Evolutionary conservation across 495 filamentous ascomycete genomes (phyloP), one percentile per base, ranked within the genome.

Genomic region (Hypoxylon trugodes): DNA sequence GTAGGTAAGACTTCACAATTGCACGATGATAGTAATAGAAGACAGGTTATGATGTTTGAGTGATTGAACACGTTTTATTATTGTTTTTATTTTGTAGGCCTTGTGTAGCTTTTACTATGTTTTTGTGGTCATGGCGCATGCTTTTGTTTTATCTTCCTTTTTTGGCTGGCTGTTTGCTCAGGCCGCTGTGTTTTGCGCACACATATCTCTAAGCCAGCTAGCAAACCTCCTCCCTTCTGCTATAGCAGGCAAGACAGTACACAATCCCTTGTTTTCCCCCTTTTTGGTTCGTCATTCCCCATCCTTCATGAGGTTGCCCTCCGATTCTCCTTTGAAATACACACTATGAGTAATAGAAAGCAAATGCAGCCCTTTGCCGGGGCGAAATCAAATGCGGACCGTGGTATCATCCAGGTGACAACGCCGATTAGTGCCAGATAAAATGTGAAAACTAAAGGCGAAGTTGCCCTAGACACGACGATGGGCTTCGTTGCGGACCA

Each of bases 341-440:
- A 74, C 65, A 62, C 66, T 70, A 62, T 60, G 53, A 60, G 62
- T 53, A 57, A 38, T 57, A 59, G 49, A 70, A 71, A 64, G 50
- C 60, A 66, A 69, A 66, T 59, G 61, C 62, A 56, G 46, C 65
- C 70, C 61, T 22, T 69, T 50, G 61, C 63, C 26, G 51, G 61
- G 45, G 59, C 66, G 41, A 69, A 68, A 68, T 59, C 61, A 70
- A 73, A 72, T 68, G 65, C 68, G 65, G 60, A 66, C 70, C 72
- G 57, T 74, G 72, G 72, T 74, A 74, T 74, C 72, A 73, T 74
- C 66, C 66, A 62, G 62, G 70, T 51, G 69, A 54, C 65, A 74
- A 74, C 70, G 72, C 72, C 72, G 58, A 61, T 60, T 55, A 70
- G 65, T 66, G 50, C 52, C 57, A 53, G 30, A 67, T 54, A 69